Percentiles rank a stretch among this genome's conserved stretches.
Conservation (phyloP, 768 basidiomycete genomes). For the Pholiota molesta region DNA sequence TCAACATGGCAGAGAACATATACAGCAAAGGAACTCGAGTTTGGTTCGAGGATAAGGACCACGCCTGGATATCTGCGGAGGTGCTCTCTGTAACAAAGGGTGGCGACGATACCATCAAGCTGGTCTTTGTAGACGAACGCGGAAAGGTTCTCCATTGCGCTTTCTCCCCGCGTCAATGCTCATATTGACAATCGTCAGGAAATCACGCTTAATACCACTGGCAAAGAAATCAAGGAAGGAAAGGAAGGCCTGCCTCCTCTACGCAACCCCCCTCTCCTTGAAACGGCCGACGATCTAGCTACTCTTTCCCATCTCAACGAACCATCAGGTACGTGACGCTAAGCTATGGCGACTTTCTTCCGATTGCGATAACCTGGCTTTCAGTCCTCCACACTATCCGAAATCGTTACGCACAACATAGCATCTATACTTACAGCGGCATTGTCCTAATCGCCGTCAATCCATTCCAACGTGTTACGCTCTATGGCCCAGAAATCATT, state of each 20-base stretch:
- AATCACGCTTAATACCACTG: constrained; percentile 75
- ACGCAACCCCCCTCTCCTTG: constrained; percentile 94
- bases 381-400: constrained; percentile 95
- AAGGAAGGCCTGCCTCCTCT: constrained; percentile 86
- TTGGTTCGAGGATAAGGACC: constrained; percentile 94
- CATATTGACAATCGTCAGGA: constrained; percentile 51
- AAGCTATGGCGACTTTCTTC: neutral
- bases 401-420: constrained; percentile 95
- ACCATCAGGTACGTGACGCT: constrained; percentile 73
- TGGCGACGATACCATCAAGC: constrained; percentile 75
- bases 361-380: neutral
- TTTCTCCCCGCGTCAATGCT: constrained; percentile 12
- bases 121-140: constrained; percentile 87
- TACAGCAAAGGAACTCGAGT: constrained; percentile 89
- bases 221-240: constrained; percentile 78
- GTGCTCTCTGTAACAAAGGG: constrained; percentile 68
- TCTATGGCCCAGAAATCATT: constrained; percentile 96
- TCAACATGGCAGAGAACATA: constrained; percentile 84
- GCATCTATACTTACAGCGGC: constrained; percentile 98
- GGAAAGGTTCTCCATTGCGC: constrained; percentile 66
- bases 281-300: constrained; percentile 97
- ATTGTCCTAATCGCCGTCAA: constrained; percentile 99
- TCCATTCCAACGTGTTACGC: constrained; percentile 95
- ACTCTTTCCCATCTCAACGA: constrained; percentile 98
- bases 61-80: constrained; percentile 92